These are phyloP conservation scores for Xerocomus minutiporus DNA, from an alignment of 1,284 basidiomycete species.

Conservation along the genomic window DNA sequence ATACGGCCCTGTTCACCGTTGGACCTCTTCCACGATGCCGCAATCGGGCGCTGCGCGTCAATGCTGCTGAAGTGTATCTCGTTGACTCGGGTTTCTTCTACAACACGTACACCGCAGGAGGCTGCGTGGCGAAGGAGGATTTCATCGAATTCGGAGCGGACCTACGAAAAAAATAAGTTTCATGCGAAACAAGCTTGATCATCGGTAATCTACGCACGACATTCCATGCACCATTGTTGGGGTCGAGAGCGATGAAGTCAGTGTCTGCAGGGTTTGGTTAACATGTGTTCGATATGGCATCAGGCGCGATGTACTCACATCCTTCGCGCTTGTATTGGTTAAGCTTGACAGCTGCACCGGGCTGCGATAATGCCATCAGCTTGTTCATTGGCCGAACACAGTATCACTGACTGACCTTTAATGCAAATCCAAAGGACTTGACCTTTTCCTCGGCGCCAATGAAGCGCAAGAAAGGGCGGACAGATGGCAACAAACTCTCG, in stretches of 20 bases:
- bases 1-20: neutral
- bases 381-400: neutral
- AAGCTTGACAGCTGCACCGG: slow-evolving; percentile 37
- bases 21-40: neutral
- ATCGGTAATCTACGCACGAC: neutral
- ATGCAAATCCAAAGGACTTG: neutral
- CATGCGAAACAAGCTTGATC: neutral
- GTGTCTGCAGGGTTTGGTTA: neutral
- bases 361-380: neutral
- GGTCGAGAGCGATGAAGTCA: neutral
- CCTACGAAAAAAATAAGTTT: neutral
- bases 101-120: neutral
- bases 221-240: neutral
- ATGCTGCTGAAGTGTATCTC: neutral
- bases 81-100: neutral
- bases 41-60: neutral
- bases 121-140: slow-evolving; percentile 1
- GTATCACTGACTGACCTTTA: neutral
- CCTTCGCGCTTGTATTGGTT: slow-evolving; percentile 35
- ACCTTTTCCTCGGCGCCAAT: neutral
- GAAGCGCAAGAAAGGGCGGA: slow-evolving; percentile 1
- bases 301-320: slow-evolving; percentile 24
- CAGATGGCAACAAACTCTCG: slow-evolving; percentile 3
- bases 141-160: slow-evolving; percentile 3
- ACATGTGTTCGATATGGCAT: neutral